Evolutionary conservation across 345 rosid species (phyloP).

Genomic region (Aquilaria yunnanensis): DNA sequence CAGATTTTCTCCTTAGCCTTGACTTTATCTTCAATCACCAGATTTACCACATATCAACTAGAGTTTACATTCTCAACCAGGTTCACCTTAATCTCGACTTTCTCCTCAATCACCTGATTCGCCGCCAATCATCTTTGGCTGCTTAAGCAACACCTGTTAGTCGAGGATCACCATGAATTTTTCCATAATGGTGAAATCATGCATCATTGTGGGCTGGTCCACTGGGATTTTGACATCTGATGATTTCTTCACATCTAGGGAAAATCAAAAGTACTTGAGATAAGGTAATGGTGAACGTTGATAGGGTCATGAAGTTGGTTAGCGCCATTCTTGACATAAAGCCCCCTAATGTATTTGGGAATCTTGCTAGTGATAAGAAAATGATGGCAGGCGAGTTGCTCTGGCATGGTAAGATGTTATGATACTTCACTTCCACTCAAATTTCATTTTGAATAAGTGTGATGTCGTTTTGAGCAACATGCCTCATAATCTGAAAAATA

Average conservation of each 20-base stretch:
- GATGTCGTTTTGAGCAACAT: no score
- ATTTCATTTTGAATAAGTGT: no score
- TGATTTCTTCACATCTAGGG: no score
- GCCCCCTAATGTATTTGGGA: not conserved
- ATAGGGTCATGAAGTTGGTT: not conserved
- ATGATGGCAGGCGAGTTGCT: not conserved
- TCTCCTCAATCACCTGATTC: constrained; percentile 52
- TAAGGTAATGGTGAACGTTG: not conserved
- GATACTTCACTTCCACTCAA: no score
- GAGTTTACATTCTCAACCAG: constrained; percentile 5
- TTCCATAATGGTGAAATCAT: not conserved
- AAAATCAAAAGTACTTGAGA: not conserved
- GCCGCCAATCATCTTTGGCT: constrained; percentile 48
- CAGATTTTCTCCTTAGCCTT: no score
- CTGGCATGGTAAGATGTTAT: not conserved
- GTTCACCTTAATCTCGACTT: constrained; percentile 25
- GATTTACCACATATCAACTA: no score
- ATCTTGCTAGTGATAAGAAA: not conserved
- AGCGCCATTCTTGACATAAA: not conserved
- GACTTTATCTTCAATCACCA: no score
- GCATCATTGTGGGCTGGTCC: no score
- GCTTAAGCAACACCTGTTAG: constrained; percentile 59
- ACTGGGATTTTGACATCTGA: no score
- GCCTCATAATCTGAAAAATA: no score
- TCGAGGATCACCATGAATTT: constrained; percentile 44